These are phyloP conservation scores for Closterium sp. DNA, from an alignment of 139 green algal genomes.

Conservation along the genomic window DNA sequence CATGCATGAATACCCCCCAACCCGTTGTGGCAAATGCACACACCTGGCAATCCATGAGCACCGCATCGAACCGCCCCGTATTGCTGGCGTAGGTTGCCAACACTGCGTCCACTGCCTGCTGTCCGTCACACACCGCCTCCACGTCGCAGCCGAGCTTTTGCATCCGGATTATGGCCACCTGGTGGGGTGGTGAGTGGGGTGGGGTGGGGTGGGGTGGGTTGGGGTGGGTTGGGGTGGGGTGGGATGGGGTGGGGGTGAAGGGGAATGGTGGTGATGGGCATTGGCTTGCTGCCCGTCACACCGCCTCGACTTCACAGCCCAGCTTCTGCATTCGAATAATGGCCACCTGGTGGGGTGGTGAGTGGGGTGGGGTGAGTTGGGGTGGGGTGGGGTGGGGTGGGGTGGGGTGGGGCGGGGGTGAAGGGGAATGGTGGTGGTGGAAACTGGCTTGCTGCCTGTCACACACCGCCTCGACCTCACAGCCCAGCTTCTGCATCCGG, in stretches of 20 bases:
- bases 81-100: not conserved
- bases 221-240: no score
- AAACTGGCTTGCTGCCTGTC: not conserved
- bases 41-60: slow-evolving; percentile 71
- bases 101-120: slow-evolving; percentile 24
- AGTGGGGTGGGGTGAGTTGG: no score
- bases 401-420: no score
- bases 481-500: slow-evolving; percentile 35
- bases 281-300: slow-evolving; percentile 16
- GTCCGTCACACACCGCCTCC: slow-evolving; percentile 13
- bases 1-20: no score
- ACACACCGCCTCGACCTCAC: slow-evolving; percentile 16
- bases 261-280: no score
- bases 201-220: no score
- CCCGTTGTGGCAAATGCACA: not conserved
- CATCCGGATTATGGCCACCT: slow-evolving; percentile 26
- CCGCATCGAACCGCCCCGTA: slow-evolving; percentile 56
- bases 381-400: no score
- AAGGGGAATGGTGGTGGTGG: not conserved
- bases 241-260: no score
- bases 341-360: not conserved
- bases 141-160: slow-evolving; percentile 35
- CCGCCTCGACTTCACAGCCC: slow-evolving; percentile 7
- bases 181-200: not conserved
- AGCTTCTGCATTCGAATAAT: slow-evolving; percentile 40